Conservation (phyloP, 176 grass and related monocot genomes). For the Oryza glaberrima region DNA sequence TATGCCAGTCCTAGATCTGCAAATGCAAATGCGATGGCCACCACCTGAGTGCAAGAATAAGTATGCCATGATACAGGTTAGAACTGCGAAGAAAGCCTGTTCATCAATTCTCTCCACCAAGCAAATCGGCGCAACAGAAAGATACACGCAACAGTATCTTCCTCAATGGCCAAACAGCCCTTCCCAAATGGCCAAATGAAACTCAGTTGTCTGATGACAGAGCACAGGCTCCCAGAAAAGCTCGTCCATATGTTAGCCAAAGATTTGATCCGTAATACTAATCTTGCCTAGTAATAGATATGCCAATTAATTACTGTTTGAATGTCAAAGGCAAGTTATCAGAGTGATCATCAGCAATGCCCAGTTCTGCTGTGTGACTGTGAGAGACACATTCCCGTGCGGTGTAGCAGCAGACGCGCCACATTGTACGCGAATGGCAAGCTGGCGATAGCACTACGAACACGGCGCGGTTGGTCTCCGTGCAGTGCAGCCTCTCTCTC, state of each 20-base stretch:
- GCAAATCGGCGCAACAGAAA: neutral
- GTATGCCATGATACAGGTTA: neutral
- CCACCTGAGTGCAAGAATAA: neutral
- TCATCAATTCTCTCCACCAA: neutral
- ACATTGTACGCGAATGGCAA: neutral
- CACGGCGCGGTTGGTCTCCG: neutral
- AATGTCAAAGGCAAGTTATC: neutral
- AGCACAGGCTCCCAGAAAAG: neutral
- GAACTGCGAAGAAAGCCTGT: neutral
- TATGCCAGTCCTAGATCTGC: conserved; percentile 20
- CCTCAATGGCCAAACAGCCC: neutral
- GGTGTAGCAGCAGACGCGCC: neutral
- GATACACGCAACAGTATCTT: neutral
- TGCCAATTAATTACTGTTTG: neutral
- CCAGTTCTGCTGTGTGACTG: neutral
- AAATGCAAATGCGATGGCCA: neutral
- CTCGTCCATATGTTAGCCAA: neutral
- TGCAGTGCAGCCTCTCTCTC: neutral
- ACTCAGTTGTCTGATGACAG: neutral
- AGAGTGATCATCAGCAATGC: neutral
- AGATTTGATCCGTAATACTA: neutral
- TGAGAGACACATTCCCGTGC: neutral
- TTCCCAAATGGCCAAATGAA: neutral
- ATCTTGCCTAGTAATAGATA: neutral
- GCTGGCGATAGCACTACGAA: neutral